Base-by-base conservation (phyloP, 768 basidiomycete species). In the Russula vinacea region DNA sequence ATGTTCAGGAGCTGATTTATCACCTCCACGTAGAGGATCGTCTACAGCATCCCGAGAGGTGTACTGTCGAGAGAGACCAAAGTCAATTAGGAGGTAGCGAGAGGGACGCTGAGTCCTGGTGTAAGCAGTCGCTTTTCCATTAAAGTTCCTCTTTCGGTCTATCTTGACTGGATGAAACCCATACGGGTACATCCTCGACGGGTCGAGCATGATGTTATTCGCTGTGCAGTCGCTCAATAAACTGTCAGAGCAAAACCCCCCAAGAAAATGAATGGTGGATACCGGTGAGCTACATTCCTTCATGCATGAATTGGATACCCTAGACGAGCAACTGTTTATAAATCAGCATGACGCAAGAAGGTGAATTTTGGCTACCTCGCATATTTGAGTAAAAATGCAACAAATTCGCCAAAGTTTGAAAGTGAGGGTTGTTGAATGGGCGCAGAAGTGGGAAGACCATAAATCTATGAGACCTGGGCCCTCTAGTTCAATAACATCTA, bases 1-100 rank as follows among this genome's bases (percentile, higher is more conserved):
- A 56, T 73, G 74, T 66, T 78, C 76, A 7, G 77, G 76, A 0
- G 75, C 73, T 0, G 77, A 70, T 56, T 74, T 75, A 68, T 84
- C 81, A 2, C 76, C 80, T 1, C 80, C 82, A 13, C 67, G 66
- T 5, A 79, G 70, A 0, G 76, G 73, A 1, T 61, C 24, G 33
- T 74, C 76, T 0, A 59, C 66, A 0, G 78, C 60, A 2, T 75
- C 68, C 0, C 70, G 58, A 0, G 75, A 71, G 3, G 24, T 19
- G 32, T 74, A 74, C 3, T 55, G 67, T 29, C 66, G 67, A 22
- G 74, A 73, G 3, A 73, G 26, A 11, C 74, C 74, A 40, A 72
- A 71, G 62, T 75, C 75, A 42, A 70, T 70, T 40, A 70, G 60
- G 54, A 67, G 64, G 62, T 75, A 76, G 37, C 63, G 71, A 5